These are phyloP conservation scores for Aspergillus vadensis DNA, from an alignment of 2,329 filamentous ascomycete genomes.

Conservation along the genomic window DNA sequence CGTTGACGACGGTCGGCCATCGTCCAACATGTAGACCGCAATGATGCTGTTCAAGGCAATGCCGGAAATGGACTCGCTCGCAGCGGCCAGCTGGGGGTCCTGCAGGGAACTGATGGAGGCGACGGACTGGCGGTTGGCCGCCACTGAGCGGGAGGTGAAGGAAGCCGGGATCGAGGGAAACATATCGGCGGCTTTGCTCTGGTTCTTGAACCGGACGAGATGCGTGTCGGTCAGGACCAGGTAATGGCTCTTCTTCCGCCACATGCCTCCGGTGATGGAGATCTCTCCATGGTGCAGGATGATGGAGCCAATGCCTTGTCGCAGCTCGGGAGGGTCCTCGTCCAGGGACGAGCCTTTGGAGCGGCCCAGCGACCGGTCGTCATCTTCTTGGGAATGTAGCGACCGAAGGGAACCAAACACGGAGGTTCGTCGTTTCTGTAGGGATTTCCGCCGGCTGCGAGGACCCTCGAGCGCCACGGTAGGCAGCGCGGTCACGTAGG, in stretches of 20 bases:
- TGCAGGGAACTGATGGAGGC: constrained; percentile 63
- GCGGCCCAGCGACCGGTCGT: constrained; percentile 54
- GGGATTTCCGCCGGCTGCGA: constrained; percentile 45
- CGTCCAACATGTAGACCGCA: constrained; percentile 67
- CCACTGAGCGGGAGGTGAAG: constrained; percentile 42
- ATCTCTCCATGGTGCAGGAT: constrained; percentile 70
- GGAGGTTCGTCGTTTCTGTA: constrained; percentile 54
- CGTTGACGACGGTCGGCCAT: constrained; percentile 66
- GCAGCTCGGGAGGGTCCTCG: constrained; percentile 41
- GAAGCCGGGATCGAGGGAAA: constrained; percentile 57
- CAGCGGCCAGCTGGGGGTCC: constrained; percentile 61
- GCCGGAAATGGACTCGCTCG: constrained; percentile 55
- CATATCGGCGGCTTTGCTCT: constrained; percentile 64
- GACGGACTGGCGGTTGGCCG: constrained; percentile 56
- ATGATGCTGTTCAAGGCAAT: constrained; percentile 68
- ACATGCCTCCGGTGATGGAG: constrained; percentile 69
- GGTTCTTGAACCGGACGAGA: constrained; percentile 68
- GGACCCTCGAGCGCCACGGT: constrained; percentile 30
- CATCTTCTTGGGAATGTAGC: constrained; percentile 54
- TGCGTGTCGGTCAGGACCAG: constrained; percentile 70
- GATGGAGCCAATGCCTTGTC: constrained; percentile 44
- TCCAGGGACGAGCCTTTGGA: constrained; percentile 53
- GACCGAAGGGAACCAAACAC: constrained; percentile 62
- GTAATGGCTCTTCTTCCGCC: constrained; percentile 72
- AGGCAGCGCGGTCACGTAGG: constrained; percentile 26